A percentile compares a stretch with the other conserved stretches of the same genome.
These are phyloP conservation scores for Mortierella sp. DNA, from an alignment of 371 early-diverging fungal species.

Conservation along the genomic window DNA sequence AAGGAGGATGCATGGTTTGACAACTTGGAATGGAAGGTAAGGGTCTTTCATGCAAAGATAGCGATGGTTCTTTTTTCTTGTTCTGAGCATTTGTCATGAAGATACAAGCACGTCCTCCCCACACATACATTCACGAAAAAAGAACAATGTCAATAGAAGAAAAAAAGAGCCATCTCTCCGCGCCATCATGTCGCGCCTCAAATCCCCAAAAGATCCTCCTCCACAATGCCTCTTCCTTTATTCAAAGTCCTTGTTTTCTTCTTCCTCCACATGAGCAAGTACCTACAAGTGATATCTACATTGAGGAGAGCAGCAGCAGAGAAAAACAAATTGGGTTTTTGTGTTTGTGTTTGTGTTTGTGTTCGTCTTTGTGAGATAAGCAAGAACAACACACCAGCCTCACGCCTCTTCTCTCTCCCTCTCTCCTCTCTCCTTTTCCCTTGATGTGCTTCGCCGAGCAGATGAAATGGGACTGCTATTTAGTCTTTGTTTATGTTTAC, in stretches of 20 bases:
- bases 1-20: neutral
- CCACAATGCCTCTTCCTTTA: neutral
- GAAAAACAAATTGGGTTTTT: neutral
- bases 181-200: neutral
- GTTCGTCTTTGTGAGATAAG: neutral
- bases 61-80: neutral
- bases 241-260: neutral
- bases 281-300: neutral
- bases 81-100: neutral
- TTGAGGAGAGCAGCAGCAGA: neutral
- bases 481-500: neutral
- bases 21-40: neutral
- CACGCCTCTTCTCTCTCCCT: no score
- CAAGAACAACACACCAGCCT: neutral
- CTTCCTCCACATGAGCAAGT: neutral
- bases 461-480: neutral
- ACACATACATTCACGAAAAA: neutral
- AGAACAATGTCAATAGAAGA: neutral
- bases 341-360: neutral
- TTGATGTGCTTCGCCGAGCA: neutral
- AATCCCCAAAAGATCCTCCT: neutral
- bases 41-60: neutral
- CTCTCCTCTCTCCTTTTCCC: neutral
- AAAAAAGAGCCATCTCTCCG: conserved; percentile 5
- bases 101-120: conserved; percentile 2